Conservation (phyloP, 148 eudicot species). For the Rhododendron simsii region DNA sequence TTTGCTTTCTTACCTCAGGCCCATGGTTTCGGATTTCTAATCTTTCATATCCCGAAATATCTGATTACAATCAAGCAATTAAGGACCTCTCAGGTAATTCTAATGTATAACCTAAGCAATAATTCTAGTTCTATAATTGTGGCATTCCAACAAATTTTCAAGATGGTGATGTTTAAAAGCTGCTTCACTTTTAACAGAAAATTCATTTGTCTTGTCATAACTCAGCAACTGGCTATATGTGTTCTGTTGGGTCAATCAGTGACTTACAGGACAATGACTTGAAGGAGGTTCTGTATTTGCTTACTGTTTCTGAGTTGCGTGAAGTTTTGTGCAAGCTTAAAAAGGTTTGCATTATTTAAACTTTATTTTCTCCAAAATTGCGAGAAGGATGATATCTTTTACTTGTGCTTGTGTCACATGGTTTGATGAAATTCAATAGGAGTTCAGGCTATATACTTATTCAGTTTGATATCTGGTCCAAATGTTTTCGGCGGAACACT, state of each 20-base stretch:
- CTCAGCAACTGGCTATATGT: slow-evolving; percentile 64
- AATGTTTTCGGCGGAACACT: background rate
- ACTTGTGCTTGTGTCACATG: background rate
- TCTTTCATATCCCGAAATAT: slow-evolving; percentile 67
- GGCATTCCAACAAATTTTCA: slow-evolving; percentile 2
- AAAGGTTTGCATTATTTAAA: slow-evolving; percentile 40
- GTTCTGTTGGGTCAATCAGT: slow-evolving; percentile 25
- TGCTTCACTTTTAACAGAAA: background rate
- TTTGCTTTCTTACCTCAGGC: slow-evolving; percentile 37
- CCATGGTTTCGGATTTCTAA: slow-evolving; percentile 87
- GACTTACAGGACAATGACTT: slow-evolving; percentile 44
- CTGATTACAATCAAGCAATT: slow-evolving; percentile 51
- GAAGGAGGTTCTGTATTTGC: slow-evolving; percentile 54
- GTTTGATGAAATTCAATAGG: background rate
- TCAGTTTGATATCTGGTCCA: background rate
- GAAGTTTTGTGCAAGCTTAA: slow-evolving; percentile 44
- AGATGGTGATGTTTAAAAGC: background rate
- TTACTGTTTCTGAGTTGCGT: slow-evolving; percentile 64
- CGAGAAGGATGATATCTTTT: background rate
- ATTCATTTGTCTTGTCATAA: slow-evolving; percentile 18
- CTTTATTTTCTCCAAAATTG: background rate
- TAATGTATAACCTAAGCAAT: background rate
- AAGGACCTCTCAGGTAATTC: slow-evolving; percentile 54
- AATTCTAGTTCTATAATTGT: slow-evolving; percentile 4
- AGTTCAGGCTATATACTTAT: background rate